phyloP scores from a whole-genome alignment of 768 basidiomycete genomes.

The Leccinum aurantiacum region DNA sequence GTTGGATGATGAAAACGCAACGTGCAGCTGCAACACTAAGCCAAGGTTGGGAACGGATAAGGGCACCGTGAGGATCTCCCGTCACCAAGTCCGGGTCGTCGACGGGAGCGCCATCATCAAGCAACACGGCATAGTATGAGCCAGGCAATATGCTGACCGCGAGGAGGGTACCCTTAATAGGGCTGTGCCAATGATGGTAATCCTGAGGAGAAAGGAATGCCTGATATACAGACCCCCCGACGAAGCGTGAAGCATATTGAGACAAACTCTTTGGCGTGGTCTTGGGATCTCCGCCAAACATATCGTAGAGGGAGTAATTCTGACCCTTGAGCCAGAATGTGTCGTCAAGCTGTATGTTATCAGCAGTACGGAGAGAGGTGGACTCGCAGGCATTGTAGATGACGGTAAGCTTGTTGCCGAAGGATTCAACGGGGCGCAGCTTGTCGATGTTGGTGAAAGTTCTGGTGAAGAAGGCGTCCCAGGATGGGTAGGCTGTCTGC shows the following conservation, averaged over 20 bases:
- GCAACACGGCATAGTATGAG: constrained; percentile 19
- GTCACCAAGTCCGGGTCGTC: not conserved
- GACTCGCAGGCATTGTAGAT: constrained; percentile 57
- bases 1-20: constrained; percentile 51
- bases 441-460: constrained; percentile 22
- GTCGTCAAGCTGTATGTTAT: constrained; percentile 41
- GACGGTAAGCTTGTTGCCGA: constrained; percentile 13
- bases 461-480: constrained; percentile 58
- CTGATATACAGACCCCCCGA: constrained; percentile 53
- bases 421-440: not conserved
- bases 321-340: constrained; percentile 61
- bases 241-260: constrained; percentile 36
- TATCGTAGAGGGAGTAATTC: constrained; percentile 56
- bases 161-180: constrained; percentile 34
- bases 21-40: constrained; percentile 48
- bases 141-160: constrained; percentile 33
- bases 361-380: constrained; percentile 35
- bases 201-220: constrained; percentile 51
- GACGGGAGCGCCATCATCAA: constrained; percentile 9
- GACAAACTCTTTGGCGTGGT: not conserved
- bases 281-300: constrained; percentile 36
- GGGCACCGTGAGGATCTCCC: constrained; percentile 19
- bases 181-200: constrained; percentile 65
- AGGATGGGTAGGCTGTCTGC: constrained; percentile 24
- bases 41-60: constrained; percentile 39